Percentiles rank a stretch among this genome's conserved stretches.
Conservation (phyloP, 2,329 filamentous ascomycete genomes). For the Aspergillus candidus region DNA sequence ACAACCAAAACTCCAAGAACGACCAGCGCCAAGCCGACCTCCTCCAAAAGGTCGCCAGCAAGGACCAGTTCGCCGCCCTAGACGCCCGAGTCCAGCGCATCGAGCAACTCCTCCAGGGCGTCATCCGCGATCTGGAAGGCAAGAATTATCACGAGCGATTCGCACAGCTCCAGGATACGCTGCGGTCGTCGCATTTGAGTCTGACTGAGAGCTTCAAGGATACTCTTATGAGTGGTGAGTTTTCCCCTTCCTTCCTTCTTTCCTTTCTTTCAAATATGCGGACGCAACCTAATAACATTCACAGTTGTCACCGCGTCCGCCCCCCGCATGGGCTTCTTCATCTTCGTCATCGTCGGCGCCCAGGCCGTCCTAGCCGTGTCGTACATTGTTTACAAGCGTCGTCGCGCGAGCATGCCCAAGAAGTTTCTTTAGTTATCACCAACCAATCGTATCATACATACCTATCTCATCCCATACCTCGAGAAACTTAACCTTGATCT, state of each 20-base stretch:
- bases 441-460: not conserved
- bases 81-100: slow-evolving; percentile 49
- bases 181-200: slow-evolving; percentile 50
- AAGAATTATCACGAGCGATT: slow-evolving; percentile 54
- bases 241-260: too few species aligned
- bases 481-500: too few species aligned
- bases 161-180: slow-evolving; percentile 47
- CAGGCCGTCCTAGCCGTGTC: slow-evolving; percentile 64
- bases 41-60: slow-evolving; percentile 31
- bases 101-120: slow-evolving; percentile 45
- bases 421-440: slow-evolving; percentile 65
- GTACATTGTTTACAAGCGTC: slow-evolving; percentile 75
- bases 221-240: slow-evolving; percentile 47
- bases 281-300: not conserved
- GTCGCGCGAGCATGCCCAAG: slow-evolving; percentile 71
- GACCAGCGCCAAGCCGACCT: slow-evolving; percentile 51
- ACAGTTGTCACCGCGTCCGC: slow-evolving; percentile 48
- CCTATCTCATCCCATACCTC: too few species aligned
- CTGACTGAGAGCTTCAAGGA: slow-evolving; percentile 48
- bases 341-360: slow-evolving; percentile 67
- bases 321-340: slow-evolving; percentile 55
- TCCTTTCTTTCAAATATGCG: too few species aligned
- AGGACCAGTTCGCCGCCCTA: slow-evolving; percentile 35
- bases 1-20: slow-evolving; percentile 45
- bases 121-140: slow-evolving; percentile 51